Evolutionary conservation across 164 flowering plant species (phyloP).

Genomic region (Protea cynaroides): DNA sequence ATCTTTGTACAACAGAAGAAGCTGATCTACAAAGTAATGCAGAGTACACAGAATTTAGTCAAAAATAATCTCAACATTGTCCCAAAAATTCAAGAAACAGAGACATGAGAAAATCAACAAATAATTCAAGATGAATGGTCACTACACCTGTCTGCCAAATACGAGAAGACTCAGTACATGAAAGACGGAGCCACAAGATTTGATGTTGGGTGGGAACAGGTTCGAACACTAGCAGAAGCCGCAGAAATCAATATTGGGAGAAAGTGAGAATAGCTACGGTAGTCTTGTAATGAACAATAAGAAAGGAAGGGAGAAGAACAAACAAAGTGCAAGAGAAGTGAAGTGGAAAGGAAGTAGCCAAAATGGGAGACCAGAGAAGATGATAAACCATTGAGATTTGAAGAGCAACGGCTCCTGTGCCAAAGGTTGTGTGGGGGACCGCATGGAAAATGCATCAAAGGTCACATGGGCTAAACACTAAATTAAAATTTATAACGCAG

Average conservation of each 20-base stretch:
- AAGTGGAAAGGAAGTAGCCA: neutral
- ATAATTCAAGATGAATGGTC: neutral
- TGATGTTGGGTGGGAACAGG: neutral
- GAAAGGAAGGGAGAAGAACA: neutral
- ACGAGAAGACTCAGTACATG: neutral
- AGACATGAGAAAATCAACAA: neutral
- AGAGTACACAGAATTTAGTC: neutral
- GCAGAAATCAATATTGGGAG: neutral
- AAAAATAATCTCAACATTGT: neutral
- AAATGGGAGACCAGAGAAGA: neutral
- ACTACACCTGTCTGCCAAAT: neutral
- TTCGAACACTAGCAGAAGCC: neutral
- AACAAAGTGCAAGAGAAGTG: neutral
- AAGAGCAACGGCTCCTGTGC: constrained; percentile 29
- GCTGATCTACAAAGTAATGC: constrained; percentile 13
- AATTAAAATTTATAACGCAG: constrained; percentile 23
- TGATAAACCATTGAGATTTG: constrained; percentile 4
- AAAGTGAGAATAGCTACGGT: neutral
- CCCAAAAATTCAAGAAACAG: neutral
- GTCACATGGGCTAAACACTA: constrained; percentile 57
- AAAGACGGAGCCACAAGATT: neutral
- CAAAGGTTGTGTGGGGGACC: constrained; percentile 7
- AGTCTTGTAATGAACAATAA: neutral
- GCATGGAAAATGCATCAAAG: constrained; percentile 49
- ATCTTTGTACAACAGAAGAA: constrained; percentile 18